These are phyloP conservation scores for Xenosphaeropsis pyriputrescens DNA, from an alignment of 2,329 filamentous ascomycete species.

Conservation along the genomic window DNA sequence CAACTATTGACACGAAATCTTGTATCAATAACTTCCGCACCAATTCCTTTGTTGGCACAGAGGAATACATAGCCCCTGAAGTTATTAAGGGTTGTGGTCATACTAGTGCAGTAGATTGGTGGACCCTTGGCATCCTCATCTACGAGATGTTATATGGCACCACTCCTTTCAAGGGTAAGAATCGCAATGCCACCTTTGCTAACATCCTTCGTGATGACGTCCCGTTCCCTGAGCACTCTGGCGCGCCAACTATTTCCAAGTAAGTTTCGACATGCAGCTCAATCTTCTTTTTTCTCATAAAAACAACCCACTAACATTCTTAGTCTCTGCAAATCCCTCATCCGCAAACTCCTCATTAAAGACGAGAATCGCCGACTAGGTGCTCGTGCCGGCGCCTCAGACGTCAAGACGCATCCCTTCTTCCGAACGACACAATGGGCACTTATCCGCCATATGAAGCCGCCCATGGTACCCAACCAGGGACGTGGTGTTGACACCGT, in stretches of 20 bases:
- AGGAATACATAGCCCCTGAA: slow-evolving; percentile 97
- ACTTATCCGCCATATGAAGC: slow-evolving; percentile 92
- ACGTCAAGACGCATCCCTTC: slow-evolving; percentile 93
- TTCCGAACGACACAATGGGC: slow-evolving; percentile 96
- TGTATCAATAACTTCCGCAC: slow-evolving; percentile 98
- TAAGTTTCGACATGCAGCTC: slow-evolving; percentile 31
- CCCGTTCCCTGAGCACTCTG: slow-evolving; percentile 81
- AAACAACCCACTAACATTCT: slow-evolving; percentile 16
- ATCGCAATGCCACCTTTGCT: slow-evolving; percentile 92
- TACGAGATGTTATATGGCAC: slow-evolving; percentile 99
- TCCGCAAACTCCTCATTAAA: slow-evolving; percentile 94
- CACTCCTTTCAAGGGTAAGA: slow-evolving; percentile 98
- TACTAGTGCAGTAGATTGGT: slow-evolving; percentile 98
- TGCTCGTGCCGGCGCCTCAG: slow-evolving; percentile 85
- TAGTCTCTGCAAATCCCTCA: slow-evolving; percentile 90
- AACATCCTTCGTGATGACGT: slow-evolving; percentile 95
- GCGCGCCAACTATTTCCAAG: slow-evolving; percentile 80
- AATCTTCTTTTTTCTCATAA: not conserved
- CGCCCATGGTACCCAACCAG: slow-evolving; percentile 87
- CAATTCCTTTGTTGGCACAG: slow-evolving; percentile 95
- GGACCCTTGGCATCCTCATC: slow-evolving; percentile 92
- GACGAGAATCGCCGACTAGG: slow-evolving; percentile 89
- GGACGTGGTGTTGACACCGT: slow-evolving; percentile 84
- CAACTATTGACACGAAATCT: slow-evolving; percentile 96
- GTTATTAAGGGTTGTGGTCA: slow-evolving; percentile 98